Percentiles rank a stretch among this genome's conserved stretches.
Conservation (phyloP, 2,329 filamentous ascomycete genomes). For the Hymenoscyphus occultus region DNA sequence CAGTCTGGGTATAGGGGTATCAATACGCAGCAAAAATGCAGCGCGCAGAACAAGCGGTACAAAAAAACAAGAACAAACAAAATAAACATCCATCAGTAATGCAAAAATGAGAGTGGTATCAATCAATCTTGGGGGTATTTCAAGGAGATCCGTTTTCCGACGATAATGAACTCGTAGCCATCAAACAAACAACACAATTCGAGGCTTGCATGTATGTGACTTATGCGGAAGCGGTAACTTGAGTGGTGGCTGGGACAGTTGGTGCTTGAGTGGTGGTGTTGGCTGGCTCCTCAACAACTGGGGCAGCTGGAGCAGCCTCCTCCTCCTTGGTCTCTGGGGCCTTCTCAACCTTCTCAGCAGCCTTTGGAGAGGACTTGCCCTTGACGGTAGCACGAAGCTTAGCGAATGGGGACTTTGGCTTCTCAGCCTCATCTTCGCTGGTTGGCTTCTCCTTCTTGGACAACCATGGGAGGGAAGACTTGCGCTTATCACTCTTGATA, state of each 20-base stretch:
- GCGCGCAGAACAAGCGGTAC: conserved; percentile 27
- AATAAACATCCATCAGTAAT: conserved; percentile 28
- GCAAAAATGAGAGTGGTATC: conserved; percentile 40
- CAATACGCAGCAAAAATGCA: conserved; percentile 38
- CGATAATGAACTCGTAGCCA: conserved; percentile 33
- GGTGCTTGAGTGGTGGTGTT: conserved; percentile 21
- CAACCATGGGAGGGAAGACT: conserved; percentile 57
- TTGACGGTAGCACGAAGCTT: conserved; percentile 39
- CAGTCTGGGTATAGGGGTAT: conserved; percentile 42
- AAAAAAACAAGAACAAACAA: conserved; percentile 24
- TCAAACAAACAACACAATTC: conserved; percentile 18
- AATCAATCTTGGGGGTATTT: conserved; percentile 39
- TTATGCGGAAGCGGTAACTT: conserved; percentile 27
- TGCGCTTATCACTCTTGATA: conserved; percentile 54
- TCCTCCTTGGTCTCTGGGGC: conserved; percentile 43
- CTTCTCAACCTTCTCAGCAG: conserved; percentile 42
- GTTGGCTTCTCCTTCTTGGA: conserved; percentile 57
- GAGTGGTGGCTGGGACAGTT: conserved; percentile 27
- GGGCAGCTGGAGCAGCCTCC: conserved; percentile 30
- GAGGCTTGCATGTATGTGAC: conserved; percentile 4
- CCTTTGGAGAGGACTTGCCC: conserved; percentile 38
- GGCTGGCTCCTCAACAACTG: conserved; percentile 30
- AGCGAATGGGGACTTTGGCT: conserved; percentile 36
- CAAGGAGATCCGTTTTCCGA: conserved; percentile 38
- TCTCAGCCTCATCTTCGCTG: conserved; percentile 40